Conservation (phyloP, 805 yeast species). For the Lachancea meyersii region DNA sequence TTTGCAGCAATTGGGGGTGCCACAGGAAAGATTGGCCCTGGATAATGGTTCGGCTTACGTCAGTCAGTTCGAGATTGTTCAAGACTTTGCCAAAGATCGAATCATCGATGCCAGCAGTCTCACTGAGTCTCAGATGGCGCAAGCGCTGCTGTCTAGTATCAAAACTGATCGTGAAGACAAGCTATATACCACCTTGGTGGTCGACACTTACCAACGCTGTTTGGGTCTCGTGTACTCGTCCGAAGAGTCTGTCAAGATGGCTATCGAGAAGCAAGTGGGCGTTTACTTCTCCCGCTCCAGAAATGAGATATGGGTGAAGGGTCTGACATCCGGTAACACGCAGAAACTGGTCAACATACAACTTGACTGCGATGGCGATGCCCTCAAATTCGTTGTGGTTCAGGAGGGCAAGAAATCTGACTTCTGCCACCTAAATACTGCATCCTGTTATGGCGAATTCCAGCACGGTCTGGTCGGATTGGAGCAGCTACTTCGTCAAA, state of each 20-base stretch:
- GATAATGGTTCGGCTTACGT: slow-evolving; percentile 15
- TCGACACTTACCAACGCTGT: slow-evolving; percentile 59
- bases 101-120: slow-evolving; percentile 13
- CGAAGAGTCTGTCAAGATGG: slow-evolving; percentile 68
- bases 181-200: slow-evolving; percentile 76
- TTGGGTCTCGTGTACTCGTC: slow-evolving; percentile 92
- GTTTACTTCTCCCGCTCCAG: slow-evolving; percentile 87
- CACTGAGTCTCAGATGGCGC: slow-evolving; percentile 15
- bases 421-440: slow-evolving; percentile 79
- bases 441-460: slow-evolving; percentile 75
- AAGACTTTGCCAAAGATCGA: slow-evolving; percentile 11
- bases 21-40: slow-evolving; percentile 41
- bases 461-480: slow-evolving; percentile 53
- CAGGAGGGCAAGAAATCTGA: slow-evolving; percentile 70
- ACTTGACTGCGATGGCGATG: slow-evolving; percentile 89
- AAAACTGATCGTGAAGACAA: slow-evolving; percentile 84
- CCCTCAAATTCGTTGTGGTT: slow-evolving; percentile 77
- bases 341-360: slow-evolving; percentile 65
- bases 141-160: slow-evolving; percentile 41
- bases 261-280: slow-evolving; percentile 75
- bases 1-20: slow-evolving; percentile 45
- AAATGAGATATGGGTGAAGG: slow-evolving; percentile 93
- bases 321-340: slow-evolving; percentile 93
- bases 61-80: slow-evolving; percentile 14
- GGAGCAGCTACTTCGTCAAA: slow-evolving; percentile 57